A percentile compares a stretch with the other conserved stretches of the same genome.
Conservation (phyloP, 1,284 basidiomycete genomes). For the Trichosporon coremiiforme region DNA sequence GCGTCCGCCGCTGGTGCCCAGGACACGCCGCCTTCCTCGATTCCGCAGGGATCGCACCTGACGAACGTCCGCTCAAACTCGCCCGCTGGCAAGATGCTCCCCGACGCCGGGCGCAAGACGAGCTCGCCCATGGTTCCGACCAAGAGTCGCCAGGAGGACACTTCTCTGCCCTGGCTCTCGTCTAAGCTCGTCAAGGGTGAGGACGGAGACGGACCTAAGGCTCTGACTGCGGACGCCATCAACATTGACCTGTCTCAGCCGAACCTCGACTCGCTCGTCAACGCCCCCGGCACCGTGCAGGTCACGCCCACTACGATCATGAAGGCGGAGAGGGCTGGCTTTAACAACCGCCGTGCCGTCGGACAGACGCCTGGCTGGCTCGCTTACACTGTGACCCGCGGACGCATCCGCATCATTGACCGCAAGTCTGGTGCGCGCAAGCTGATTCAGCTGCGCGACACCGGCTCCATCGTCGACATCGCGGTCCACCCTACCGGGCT, state of each 20-base stretch:
- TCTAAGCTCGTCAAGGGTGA: constrained; percentile 31
- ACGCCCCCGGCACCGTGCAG: constrained; percentile 32
- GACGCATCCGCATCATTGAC: constrained; percentile 47
- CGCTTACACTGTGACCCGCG: constrained; percentile 45
- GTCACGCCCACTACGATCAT: constrained; percentile 42
- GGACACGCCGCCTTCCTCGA: constrained; percentile 15
- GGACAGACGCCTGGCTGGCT: constrained; percentile 45
- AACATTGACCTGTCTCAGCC: constrained; percentile 43
- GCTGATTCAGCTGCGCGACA: constrained; percentile 36
- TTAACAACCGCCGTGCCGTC: constrained; percentile 39
- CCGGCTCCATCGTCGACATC: constrained; percentile 43
- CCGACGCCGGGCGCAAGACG: constrained; percentile 1
- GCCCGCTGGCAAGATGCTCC: neutral
- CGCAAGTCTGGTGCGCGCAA: constrained; percentile 40
- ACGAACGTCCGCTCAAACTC: constrained; percentile 10
- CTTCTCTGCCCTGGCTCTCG: constrained; percentile 29
- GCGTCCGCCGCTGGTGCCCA: neutral
- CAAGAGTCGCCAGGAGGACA: constrained; percentile 17
- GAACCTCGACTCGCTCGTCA: constrained; percentile 38
- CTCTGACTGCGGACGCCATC: constrained; percentile 32
- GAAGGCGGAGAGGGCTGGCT: constrained; percentile 36
- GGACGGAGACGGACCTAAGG: constrained; percentile 28
- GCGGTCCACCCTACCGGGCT: constrained; percentile 37
- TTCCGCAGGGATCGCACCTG: constrained; percentile 8
- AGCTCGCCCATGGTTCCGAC: neutral